Evolutionary conservation across 441 rosid genomes (phyloP), one percentile per base, ranked within the genome.

Genomic region (Hypseocharis bilobata): DNA sequence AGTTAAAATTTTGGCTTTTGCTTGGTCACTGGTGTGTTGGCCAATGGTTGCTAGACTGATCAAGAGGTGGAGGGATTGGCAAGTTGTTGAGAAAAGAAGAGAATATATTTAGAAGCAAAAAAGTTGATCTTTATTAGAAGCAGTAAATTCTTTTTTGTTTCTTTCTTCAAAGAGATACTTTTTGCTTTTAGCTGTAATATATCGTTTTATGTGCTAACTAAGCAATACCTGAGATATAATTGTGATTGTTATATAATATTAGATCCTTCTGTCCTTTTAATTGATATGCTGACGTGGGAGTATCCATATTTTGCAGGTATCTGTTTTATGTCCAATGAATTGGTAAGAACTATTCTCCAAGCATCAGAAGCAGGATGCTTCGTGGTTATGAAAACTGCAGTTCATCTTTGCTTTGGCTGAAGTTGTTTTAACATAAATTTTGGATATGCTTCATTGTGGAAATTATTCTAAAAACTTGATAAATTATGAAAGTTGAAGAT

Each of bases 281-380:
- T 20, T 20, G 26, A 27, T 42, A 17, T 56, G 25, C 64, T 78
- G 62, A 71, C 56, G 27, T 60, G 65, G 56, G 45, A 44, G 11
- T 28, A 80, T 60, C 52, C 3, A 27, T 16, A 23, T 57, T 63
- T n/a, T 80, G 75, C 91, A 92, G 96, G 98, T 74, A 72, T 92
- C 23, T 92, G 96, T 74, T 92, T 88, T 83, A 82, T 90, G 91
- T 90, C 97, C 59, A 92, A 85, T 77, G 98, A 92, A 71, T 77
- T 92, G 96, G 98, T 92, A 80, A 67, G 89, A 70, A 20, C 45
- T 58, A 27, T 65, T 30, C 29, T 49, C 57, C 60, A 26, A 30
- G 4, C 62, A 67, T 57, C 61, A 59, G 17, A 34, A 40, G 45
- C 60, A 10, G 60, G 17, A 38, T 16, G 13, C 38, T 5, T 51